Conservation (phyloP, 192 early-diverging fungal genomes). For the Entomortierella parvispora region DNA sequence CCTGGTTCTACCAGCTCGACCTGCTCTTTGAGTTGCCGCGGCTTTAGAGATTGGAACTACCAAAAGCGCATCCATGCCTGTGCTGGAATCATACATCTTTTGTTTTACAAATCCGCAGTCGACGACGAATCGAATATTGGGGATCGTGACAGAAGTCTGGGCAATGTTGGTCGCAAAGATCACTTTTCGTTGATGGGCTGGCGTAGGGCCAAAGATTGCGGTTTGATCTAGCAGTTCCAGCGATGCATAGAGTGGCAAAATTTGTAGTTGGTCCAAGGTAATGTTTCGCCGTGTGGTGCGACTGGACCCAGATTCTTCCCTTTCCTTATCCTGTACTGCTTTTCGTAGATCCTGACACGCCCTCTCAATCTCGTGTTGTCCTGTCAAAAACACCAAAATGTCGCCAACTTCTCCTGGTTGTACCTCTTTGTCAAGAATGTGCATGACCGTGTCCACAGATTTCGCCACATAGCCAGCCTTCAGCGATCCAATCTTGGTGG, state of each 20-base stretch:
- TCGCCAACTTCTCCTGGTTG: constrained; percentile 73
- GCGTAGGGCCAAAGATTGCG: constrained; percentile 88
- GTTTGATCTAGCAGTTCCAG: constrained; percentile 86
- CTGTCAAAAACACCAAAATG: constrained; percentile 94
- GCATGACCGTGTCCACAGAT: constrained; percentile 78
- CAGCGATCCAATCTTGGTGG: constrained; percentile 67
- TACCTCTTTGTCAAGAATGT: constrained; percentile 82
- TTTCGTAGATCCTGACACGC: constrained; percentile 70
- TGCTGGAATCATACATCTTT: constrained; percentile 93
- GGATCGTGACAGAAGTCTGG: constrained; percentile 69
- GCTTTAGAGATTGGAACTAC: constrained; percentile 94
- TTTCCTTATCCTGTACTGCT: constrained; percentile 59
- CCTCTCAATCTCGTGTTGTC: constrained; percentile 94
- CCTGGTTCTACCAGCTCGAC: constrained; percentile 93
- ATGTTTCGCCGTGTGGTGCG: neutral
- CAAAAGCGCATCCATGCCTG: constrained; percentile 92
- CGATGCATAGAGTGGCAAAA: constrained; percentile 77
- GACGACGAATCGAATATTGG: constrained; percentile 94
- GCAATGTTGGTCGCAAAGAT: constrained; percentile 99
- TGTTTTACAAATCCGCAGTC: constrained; percentile 95
- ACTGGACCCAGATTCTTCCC: constrained; percentile 19
- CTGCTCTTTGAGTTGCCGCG: constrained; percentile 92
- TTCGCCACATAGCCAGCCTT: constrained; percentile 76
- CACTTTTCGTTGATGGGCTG: constrained; percentile 78
- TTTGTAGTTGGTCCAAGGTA: constrained; percentile 15